These are phyloP conservation scores for Lodderomyces pseudojiufengensis DNA, from an alignment of 1,139 yeast genomes.

Conservation along the genomic window DNA sequence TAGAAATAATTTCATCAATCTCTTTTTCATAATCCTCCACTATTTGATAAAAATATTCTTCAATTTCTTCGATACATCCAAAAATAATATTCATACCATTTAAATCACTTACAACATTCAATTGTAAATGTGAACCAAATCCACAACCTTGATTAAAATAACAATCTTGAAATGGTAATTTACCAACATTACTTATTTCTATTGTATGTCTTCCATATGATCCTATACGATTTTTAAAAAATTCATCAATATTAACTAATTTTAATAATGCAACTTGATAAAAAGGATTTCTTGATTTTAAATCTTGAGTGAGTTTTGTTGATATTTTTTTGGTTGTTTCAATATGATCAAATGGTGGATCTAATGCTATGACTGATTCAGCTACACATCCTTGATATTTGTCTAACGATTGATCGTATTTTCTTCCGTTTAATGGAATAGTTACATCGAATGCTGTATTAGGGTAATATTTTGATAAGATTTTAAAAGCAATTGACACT, in stretches of 20 bases:
- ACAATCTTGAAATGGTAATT: constrained; percentile 16
- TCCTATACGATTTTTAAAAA: constrained; percentile 12
- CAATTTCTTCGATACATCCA: constrained; percentile 17
- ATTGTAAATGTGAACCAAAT: constrained; percentile 17
- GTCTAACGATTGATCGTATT: constrained; percentile 16
- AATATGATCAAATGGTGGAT: constrained; percentile 15
- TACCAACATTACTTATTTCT: constrained; percentile 30
- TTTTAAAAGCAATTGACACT: constrained; percentile 16
- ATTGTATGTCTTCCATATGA: constrained; percentile 15
- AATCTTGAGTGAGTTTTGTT: constrained; percentile 8
- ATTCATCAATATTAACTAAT: constrained; percentile 14
- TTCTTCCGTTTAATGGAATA: constrained; percentile 25
- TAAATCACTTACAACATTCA: constrained; percentile 18
- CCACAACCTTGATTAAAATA: constrained; percentile 28
- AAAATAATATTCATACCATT: constrained; percentile 23
- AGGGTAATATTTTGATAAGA: constrained; percentile 15
- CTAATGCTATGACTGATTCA: constrained; percentile 10
- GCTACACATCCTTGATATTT: constrained; percentile 20
- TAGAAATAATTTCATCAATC: not conserved
- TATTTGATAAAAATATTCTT: constrained; percentile 11
- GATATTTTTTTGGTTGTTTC: constrained; percentile 11
- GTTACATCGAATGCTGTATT: constrained; percentile 14
- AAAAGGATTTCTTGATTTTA: constrained; percentile 16
- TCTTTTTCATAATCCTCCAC: constrained; percentile 3
- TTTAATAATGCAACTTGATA: constrained; percentile 19